phyloP scores from a whole-genome alignment of 2,329 filamentous ascomycete genomes.

The Penicillium thymicola region DNA sequence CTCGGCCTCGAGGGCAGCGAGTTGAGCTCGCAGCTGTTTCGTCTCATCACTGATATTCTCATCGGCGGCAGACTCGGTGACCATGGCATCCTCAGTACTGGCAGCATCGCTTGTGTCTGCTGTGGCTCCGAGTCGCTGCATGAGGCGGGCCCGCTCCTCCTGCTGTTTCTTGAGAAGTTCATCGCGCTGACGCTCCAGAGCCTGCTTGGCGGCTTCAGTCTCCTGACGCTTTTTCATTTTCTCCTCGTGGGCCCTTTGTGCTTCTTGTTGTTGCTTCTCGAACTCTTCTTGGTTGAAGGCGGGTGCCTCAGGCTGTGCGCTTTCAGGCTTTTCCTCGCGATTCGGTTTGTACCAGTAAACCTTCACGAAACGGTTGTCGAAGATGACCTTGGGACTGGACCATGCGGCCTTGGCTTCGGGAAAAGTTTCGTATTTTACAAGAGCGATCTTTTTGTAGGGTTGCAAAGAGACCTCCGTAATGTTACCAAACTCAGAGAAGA shows the following conservation, averaged over 20 bases:
- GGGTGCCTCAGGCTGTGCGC: slow-evolving; percentile 38
- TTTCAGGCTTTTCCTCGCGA: slow-evolving; percentile 28
- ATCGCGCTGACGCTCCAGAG: slow-evolving; percentile 53
- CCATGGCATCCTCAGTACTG: slow-evolving; percentile 23
- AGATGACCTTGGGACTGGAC: slow-evolving; percentile 60
- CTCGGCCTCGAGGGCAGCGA: slow-evolving; percentile 55
- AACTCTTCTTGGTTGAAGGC: slow-evolving; percentile 54
- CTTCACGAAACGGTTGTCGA: slow-evolving; percentile 63
- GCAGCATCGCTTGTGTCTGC: slow-evolving; percentile 28
- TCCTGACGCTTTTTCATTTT: slow-evolving; percentile 52
- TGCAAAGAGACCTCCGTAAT: slow-evolving; percentile 56
- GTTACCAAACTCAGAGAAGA: slow-evolving; percentile 58
- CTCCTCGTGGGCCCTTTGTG: slow-evolving; percentile 56
- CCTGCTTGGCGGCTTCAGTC: slow-evolving; percentile 49
- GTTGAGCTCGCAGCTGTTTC: slow-evolving; percentile 51
- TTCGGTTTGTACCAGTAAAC: slow-evolving; percentile 59
- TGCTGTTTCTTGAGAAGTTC: slow-evolving; percentile 53
- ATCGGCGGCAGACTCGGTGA: slow-evolving; percentile 25
- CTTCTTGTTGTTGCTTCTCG: slow-evolving; percentile 54
- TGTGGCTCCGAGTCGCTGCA: slow-evolving; percentile 48
- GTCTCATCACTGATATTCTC: slow-evolving; percentile 48
- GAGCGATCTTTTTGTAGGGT: slow-evolving; percentile 51
- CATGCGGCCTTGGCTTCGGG: slow-evolving; percentile 54
- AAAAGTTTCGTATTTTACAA: slow-evolving; percentile 54
- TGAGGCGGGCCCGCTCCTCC: slow-evolving; percentile 52